A percentile compares a stretch with the other conserved stretches of the same genome.
These are phyloP conservation scores for Xanthoconium purpureum DNA, from an alignment of 768 basidiomycete species.

Conservation along the genomic window DNA sequence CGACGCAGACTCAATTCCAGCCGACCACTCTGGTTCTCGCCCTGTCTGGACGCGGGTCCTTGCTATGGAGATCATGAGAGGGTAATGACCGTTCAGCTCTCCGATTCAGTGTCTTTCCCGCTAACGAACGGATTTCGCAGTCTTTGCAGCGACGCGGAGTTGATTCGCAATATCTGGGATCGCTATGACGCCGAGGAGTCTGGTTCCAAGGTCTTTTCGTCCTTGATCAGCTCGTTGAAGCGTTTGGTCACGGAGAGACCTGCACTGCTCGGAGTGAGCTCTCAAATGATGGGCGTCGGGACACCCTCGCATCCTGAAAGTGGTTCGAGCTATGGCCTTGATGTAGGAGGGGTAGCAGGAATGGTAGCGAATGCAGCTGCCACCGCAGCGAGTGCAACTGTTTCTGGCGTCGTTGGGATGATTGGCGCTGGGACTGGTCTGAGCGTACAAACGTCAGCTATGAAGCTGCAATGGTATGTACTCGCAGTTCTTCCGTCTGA, in stretches of 20 bases:
- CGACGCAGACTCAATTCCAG: constrained; percentile 37
- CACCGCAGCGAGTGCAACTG: constrained; percentile 76
- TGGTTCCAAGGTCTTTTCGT: constrained; percentile 69
- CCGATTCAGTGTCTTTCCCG: not conserved
- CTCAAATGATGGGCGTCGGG: constrained; percentile 82
- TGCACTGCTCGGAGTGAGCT: constrained; percentile 68
- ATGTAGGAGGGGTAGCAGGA: constrained; percentile 69
- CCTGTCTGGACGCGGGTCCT: constrained; percentile 89
- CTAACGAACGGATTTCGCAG: constrained; percentile 34
- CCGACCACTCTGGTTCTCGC: constrained; percentile 35
- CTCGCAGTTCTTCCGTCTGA: not conserved
- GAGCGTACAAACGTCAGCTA: constrained; percentile 68
- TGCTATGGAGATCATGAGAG: constrained; percentile 89
- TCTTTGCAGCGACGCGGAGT: constrained; percentile 74
- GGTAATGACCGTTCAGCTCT: constrained; percentile 40
- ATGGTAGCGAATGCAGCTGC: constrained; percentile 82
- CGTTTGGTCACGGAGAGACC: constrained; percentile 89
- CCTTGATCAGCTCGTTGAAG: constrained; percentile 79
- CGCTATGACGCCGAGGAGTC: constrained; percentile 63
- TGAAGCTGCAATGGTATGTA: constrained; percentile 89
- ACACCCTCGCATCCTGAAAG: constrained; percentile 39
- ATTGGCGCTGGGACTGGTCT: constrained; percentile 69
- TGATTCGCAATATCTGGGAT: constrained; percentile 77
- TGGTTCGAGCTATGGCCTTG: constrained; percentile 47
- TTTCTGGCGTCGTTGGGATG: constrained; percentile 84